Evolutionary conservation across 495 filamentous ascomycete genomes (phyloP).

Genomic region (Tuber melanosporum): DNA sequence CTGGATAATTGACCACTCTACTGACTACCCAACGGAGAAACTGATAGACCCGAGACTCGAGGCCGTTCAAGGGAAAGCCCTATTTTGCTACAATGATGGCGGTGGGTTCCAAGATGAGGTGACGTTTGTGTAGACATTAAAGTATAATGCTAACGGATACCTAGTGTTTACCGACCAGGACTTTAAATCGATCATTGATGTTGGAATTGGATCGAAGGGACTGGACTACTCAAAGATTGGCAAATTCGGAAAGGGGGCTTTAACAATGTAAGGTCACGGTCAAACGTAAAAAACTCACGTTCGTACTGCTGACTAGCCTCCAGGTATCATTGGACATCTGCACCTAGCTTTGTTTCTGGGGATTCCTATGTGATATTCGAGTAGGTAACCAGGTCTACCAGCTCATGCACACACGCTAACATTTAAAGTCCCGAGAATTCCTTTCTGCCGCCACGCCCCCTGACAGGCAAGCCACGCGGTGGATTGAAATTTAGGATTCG

Average conservation of each 20-base stretch:
- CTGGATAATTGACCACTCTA: constrained; percentile 44
- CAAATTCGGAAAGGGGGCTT: constrained; percentile 46
- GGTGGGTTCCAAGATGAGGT: constrained; percentile 15
- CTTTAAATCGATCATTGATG: constrained; percentile 44
- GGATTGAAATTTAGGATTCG: constrained; percentile 32
- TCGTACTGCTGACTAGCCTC: constrained; percentile 9
- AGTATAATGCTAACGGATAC: constrained; percentile 3
- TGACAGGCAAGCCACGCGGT: constrained; percentile 29
- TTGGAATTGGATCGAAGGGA: constrained; percentile 46
- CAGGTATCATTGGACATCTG: constrained; percentile 48
- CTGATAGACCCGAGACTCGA: constrained; percentile 39
- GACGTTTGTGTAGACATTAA: not conserved
- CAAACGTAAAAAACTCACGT: not conserved
- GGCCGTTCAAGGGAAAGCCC: constrained; percentile 43
- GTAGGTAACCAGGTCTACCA: constrained; percentile 23
- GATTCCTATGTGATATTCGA: constrained; percentile 45
- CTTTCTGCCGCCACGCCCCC: constrained; percentile 37
- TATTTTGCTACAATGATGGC: constrained; percentile 45
- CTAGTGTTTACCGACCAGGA: constrained; percentile 43
- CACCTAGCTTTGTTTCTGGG: constrained; percentile 46
- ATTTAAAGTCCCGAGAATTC: constrained; percentile 42
- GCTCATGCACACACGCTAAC: not conserved
- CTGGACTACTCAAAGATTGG: constrained; percentile 43
- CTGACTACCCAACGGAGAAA: constrained; percentile 12
- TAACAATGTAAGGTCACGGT: constrained; percentile 40